phyloP scores from a whole-genome alignment of 345 rosid genomes.

The Crucihimalaya himalaica region DNA sequence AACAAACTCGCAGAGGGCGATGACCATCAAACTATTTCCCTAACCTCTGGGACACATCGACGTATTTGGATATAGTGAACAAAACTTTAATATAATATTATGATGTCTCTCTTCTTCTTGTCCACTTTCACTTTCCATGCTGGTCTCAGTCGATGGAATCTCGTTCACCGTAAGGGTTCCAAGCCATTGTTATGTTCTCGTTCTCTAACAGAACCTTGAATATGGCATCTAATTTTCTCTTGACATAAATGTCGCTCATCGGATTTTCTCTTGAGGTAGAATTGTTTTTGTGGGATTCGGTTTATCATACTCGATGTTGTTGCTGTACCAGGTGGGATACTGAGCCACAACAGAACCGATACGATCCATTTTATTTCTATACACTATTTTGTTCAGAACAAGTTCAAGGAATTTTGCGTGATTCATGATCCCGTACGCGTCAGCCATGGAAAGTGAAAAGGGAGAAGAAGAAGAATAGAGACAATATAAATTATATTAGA shows the following conservation, averaged over 20 bases:
- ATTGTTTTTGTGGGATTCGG: constrained; percentile 26
- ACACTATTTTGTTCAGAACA: constrained; percentile 38
- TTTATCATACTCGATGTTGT: constrained; percentile 38
- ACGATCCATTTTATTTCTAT: constrained; percentile 52
- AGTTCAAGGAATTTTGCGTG: constrained; percentile 43
- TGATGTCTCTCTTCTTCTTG: too few relatives aligned
- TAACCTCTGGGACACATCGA: too few relatives aligned
- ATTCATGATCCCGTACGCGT: constrained; percentile 22
- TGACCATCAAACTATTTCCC: too few relatives aligned
- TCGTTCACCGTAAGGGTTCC: constrained; percentile 68
- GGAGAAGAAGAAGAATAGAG: too few relatives aligned
- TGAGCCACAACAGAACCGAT: constrained; percentile 43
- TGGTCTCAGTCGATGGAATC: constrained; percentile 44
- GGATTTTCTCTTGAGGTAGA: constrained; percentile 59
- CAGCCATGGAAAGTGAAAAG: too few relatives aligned
- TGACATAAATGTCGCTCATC: constrained; percentile 74
- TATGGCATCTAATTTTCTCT: constrained; percentile 41
- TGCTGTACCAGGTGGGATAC: constrained; percentile 40
- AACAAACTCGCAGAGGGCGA: too few relatives aligned
- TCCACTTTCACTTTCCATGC: too few relatives aligned
- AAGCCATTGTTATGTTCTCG: constrained; percentile 43
- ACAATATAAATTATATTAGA: too few relatives aligned
- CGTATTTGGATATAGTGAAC: too few relatives aligned
- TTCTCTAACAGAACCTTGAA: constrained; percentile 47
- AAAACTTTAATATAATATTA: too few relatives aligned